A percentile compares a stretch with the other conserved stretches of the same genome.
These are phyloP conservation scores for Plectosphaerella cucumerina DNA, from an alignment of 2,329 filamentous ascomycete species.

Conservation along the genomic window DNA sequence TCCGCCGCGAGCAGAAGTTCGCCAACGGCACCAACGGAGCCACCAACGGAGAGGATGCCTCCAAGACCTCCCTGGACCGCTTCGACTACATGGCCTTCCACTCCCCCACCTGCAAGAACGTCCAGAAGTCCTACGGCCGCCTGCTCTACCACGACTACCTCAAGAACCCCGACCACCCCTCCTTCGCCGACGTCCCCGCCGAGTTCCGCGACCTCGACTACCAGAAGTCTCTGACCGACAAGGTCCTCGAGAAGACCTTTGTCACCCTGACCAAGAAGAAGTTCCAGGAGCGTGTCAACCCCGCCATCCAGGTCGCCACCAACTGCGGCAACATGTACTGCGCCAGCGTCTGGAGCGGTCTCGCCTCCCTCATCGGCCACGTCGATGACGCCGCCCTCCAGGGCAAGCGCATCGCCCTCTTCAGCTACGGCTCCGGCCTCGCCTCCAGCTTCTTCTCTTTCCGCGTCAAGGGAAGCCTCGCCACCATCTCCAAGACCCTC, in stretches of 20 bases:
- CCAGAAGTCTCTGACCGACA: constrained; percentile 73
- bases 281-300: constrained; percentile 73
- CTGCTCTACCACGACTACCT: constrained; percentile 86
- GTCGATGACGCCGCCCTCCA: constrained; percentile 58
- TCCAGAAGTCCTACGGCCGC: constrained; percentile 79
- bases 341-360: constrained; percentile 70
- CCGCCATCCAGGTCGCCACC: constrained; percentile 71
- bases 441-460: constrained; percentile 70
- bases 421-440: constrained; percentile 76
- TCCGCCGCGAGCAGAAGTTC: constrained; percentile 63
- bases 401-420: constrained; percentile 70
- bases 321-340: constrained; percentile 70
- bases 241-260: constrained; percentile 82
- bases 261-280: constrained; percentile 81
- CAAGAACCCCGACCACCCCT: constrained; percentile 59
- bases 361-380: constrained; percentile 65
- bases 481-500: constrained; percentile 61
- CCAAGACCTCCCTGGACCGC: constrained; percentile 67
- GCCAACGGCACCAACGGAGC: constrained; percentile 52
- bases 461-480: constrained; percentile 67
- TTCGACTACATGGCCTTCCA: constrained; percentile 85
- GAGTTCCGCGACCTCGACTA: constrained; percentile 78
- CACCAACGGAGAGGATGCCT: constrained; percentile 38
- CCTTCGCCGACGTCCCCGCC: constrained; percentile 70
- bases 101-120: constrained; percentile 81